Percentiles rank a stretch among this genome's conserved stretches.
These are phyloP conservation scores for Pluteus cervinus DNA, from an alignment of 768 basidiomycete genomes.

Conservation along the genomic window DNA sequence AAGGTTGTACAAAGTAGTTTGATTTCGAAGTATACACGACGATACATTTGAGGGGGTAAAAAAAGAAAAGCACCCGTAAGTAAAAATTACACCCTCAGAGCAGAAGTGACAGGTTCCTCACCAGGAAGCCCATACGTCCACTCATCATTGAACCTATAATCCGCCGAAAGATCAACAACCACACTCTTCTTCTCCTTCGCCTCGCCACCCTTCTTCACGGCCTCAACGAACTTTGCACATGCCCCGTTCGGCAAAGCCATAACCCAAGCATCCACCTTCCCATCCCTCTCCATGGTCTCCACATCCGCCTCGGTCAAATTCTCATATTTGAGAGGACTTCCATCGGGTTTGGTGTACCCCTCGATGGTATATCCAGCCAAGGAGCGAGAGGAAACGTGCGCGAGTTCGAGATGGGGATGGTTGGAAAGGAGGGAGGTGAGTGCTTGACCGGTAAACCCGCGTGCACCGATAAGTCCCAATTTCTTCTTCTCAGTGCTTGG, in stretches of 20 bases:
- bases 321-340: slow-evolving; percentile 74
- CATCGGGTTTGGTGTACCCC: slow-evolving; percentile 70
- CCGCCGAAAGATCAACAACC: slow-evolving; percentile 88
- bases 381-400: slow-evolving; percentile 96
- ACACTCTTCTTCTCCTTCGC: slow-evolving; percentile 58
- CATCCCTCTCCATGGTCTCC: slow-evolving; percentile 80
- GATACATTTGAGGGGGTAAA: background rate
- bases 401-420: slow-evolving; percentile 86
- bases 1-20: background rate
- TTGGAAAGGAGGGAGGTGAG: slow-evolving; percentile 77
- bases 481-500: slow-evolving; percentile 63
- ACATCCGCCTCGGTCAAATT: slow-evolving; percentile 79
- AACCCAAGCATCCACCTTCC: slow-evolving; percentile 96
- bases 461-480: slow-evolving; percentile 91
- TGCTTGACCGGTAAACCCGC: slow-evolving; percentile 94
- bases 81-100: slow-evolving; percentile 7
- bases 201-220: slow-evolving; percentile 53
- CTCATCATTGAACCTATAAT: slow-evolving; percentile 88
- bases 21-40: background rate
- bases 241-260: slow-evolving; percentile 99
- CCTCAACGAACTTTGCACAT: slow-evolving; percentile 95
- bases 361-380: slow-evolving; percentile 77
- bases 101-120: slow-evolving; percentile 46
- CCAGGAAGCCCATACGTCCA: slow-evolving; percentile 99
- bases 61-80: background rate